Evolutionary conservation across 75 land plant genomes (phyloP), one percentile per base, ranked within the genome.

Genomic region (Azolla pinnata): DNA sequence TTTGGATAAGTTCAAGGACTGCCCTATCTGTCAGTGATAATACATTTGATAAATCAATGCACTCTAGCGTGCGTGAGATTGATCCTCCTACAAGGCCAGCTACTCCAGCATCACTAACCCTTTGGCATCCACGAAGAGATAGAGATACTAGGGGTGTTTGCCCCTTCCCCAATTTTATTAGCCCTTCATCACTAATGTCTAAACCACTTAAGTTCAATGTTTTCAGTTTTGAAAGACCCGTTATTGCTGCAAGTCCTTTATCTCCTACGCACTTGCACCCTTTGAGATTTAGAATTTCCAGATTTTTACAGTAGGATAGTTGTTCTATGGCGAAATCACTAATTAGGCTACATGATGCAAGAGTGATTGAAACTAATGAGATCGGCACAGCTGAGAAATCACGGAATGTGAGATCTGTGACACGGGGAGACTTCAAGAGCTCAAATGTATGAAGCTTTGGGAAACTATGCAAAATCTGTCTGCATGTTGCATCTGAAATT

Each of bases 331-430:
- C 71, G 63, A 40, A 58, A 40, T 86, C 83, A 29, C 82, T 86
- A 32, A 95, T 34, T 38, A 79, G 72, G 61, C 52, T 59, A 53
- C 96, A 89, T 62, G 83, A 86, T 23, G 83, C 76, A 52, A 95
- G 69, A 57, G 77, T 77, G 8, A 95, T 88, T 57, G 78, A 74
- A 24, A 72, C 75, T 33, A 95, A 54, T 21, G 67, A 74, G 38
- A 86, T 80, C 7, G 99, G 79, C 20, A 95, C 81, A 33, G 88
- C 90, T 60, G 88, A 68, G 5, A 95, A 77, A 57, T 95, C 96
- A 76, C 79, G 97, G 67, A 90, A 95, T 10, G 85, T 78, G 44
- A 95, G 58, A 57, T 95, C 85, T 1, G 99, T 95, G 17, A 95
- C 50, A 23, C 87, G 80, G 31, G 67, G 77, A 12, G 86, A 87